phyloP scores from a whole-genome alignment of 805 yeast species.

The Starmerella riodocensis region DNA sequence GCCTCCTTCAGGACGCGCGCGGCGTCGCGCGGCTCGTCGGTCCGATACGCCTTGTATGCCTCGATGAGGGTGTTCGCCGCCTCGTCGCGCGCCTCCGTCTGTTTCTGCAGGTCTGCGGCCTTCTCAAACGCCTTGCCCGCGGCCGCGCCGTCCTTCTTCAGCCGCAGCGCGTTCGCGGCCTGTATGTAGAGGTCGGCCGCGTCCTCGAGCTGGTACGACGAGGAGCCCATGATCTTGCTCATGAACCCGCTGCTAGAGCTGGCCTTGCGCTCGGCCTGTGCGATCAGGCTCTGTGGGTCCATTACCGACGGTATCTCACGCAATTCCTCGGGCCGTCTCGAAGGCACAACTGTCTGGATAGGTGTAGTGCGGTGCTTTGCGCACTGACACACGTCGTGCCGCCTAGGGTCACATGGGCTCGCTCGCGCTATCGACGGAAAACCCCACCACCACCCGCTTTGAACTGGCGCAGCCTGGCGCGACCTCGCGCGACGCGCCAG shows the following conservation, averaged over 20 bases:
- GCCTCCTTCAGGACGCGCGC: constrained; percentile 67
- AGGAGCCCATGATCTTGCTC: constrained; percentile 39
- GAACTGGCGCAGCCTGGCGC: too few relatives aligned
- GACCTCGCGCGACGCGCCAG: too few relatives aligned
- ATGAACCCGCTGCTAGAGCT: constrained; percentile 52
- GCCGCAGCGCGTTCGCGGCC: constrained; percentile 82
- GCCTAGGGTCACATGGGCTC: too few relatives aligned
- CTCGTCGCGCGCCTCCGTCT: constrained; percentile 71
- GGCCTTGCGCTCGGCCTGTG: constrained; percentile 56
- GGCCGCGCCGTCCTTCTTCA: constrained; percentile 49
- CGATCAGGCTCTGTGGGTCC: constrained; percentile 21
- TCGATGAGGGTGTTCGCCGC: constrained; percentile 83
- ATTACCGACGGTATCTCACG: too few relatives aligned
- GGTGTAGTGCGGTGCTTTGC: too few relatives aligned
- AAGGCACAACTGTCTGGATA: too few relatives aligned
- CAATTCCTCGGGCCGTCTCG: too few relatives aligned
- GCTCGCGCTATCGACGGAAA: too few relatives aligned
- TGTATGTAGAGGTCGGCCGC: constrained; percentile 82
- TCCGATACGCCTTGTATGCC: constrained; percentile 74
- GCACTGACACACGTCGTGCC: too few relatives aligned
- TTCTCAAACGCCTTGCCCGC: constrained; percentile 79
- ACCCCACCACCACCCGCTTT: too few relatives aligned
- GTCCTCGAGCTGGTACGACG: constrained; percentile 61
- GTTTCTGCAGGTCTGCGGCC: constrained; percentile 69
- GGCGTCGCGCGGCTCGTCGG: constrained; percentile 59